Conservation (phyloP, 208 protist species). For the Wallacemonas sp. region DNA sequence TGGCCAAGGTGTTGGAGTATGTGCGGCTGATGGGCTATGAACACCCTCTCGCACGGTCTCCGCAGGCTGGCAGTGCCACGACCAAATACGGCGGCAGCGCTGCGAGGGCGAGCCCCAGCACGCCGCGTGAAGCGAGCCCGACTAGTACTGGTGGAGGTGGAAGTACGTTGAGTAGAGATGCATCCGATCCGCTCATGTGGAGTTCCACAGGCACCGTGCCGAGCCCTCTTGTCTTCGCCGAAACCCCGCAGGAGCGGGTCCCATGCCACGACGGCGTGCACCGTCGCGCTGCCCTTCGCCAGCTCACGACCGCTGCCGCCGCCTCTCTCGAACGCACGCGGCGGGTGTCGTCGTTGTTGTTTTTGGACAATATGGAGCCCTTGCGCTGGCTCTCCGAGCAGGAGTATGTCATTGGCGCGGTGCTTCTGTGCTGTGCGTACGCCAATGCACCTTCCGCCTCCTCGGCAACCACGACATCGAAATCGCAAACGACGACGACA, state of each 20-base stretch:
- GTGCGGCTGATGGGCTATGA: slow-evolving; percentile 76
- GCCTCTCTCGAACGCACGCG: not conserved
- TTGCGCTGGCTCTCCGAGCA: slow-evolving; percentile 76
- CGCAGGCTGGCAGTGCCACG: no score
- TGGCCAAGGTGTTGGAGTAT: slow-evolving; percentile 72
- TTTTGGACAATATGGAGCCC: slow-evolving; percentile 55
- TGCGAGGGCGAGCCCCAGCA: no score
- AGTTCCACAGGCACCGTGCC: slow-evolving; percentile 16
- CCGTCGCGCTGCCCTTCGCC: slow-evolving; percentile 5
- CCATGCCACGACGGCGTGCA: slow-evolving; percentile 20
- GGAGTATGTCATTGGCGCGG: slow-evolving; percentile 82
- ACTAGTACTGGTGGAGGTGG: no score
- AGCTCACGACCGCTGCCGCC: slow-evolving; percentile 12
- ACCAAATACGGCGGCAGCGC: no score
- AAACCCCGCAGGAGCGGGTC: not conserved
- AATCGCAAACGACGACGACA: slow-evolving; percentile 16
- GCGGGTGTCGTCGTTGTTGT: slow-evolving; percentile 19
- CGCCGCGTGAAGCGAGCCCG: no score
- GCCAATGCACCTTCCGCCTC: not conserved
- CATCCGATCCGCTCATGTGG: slow-evolving; percentile 12
- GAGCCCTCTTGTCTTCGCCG: slow-evolving; percentile 3
- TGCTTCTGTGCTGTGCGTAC: slow-evolving; percentile 63
- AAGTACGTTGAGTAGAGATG: no score
- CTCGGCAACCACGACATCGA: not conserved
- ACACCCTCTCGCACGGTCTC: slow-evolving; percentile 26